phyloP scores from a whole-genome alignment of 495 filamentous ascomycete genomes.

The Friedmanniomyces simplex region DNA sequence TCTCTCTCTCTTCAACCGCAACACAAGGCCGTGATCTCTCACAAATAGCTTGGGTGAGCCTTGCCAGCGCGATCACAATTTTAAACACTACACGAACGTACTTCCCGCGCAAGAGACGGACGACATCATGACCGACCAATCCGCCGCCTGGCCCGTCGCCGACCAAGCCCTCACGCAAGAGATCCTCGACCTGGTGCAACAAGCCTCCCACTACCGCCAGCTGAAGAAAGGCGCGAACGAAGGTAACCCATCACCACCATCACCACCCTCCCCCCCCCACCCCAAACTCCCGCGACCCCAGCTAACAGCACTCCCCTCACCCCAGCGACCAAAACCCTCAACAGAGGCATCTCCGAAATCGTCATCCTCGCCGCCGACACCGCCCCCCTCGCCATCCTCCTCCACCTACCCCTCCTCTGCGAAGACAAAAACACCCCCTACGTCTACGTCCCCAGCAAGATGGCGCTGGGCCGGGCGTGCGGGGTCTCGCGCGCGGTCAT shows the following conservation, averaged over 20 bases:
- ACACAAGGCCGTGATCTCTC: conserved; percentile 53
- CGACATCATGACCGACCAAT: conserved; percentile 19
- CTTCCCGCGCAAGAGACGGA: background rate
- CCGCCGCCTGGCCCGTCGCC: conserved; percentile 77
- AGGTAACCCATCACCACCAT: no score
- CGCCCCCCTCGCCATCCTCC: conserved; percentile 73
- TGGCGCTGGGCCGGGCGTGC: conserved; percentile 70
- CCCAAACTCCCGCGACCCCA: no score
- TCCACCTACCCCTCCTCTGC: conserved; percentile 80
- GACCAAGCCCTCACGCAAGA: conserved; percentile 68
- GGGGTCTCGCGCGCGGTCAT: conserved; percentile 85
- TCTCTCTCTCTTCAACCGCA: background rate
- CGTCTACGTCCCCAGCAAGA: conserved; percentile 55
- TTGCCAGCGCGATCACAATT: background rate
- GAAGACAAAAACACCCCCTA: conserved; percentile 55
- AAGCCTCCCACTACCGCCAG: conserved; percentile 73
- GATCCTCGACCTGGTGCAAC: conserved; percentile 79
- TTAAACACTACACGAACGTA: background rate
- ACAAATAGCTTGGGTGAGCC: conserved; percentile 9
- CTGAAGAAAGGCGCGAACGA: conserved; percentile 77
- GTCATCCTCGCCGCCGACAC: conserved; percentile 84
- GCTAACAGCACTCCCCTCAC: background rate
- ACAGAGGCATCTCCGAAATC: conserved; percentile 79
- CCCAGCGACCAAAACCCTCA: conserved; percentile 67
- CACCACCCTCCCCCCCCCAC: no score